These are phyloP conservation scores for Agaricus bisporus DNA, from an alignment of 768 basidiomycete genomes.

Conservation along the genomic window DNA sequence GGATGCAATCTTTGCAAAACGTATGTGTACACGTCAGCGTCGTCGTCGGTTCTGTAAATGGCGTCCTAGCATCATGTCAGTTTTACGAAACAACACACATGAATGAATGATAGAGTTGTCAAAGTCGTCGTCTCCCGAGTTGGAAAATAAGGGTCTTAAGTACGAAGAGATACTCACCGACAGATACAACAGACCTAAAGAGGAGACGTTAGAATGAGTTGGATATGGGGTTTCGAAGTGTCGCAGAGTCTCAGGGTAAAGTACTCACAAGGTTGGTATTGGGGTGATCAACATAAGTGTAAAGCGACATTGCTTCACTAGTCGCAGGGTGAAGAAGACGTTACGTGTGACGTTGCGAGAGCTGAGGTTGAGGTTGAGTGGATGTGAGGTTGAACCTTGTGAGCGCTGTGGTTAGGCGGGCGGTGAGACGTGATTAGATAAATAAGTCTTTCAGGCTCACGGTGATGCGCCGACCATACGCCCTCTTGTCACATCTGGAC, in stretches of 20 bases:
- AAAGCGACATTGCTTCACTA: conserved; percentile 28
- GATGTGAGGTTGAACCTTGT: neutral
- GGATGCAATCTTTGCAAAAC: conserved; percentile 80
- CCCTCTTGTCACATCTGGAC: too few species aligned
- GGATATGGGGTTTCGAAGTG: too few species aligned
- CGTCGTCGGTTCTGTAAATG: conserved; percentile 73
- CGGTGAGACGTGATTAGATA: neutral
- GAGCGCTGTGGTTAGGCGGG: neutral
- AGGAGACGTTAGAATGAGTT: neutral
- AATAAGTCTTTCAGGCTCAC: too few species aligned
- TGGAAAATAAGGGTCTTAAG: too few species aligned
- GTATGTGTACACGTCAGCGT: conserved; percentile 77
- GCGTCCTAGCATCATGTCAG: conserved; percentile 34
- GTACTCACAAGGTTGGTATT: conserved; percentile 64
- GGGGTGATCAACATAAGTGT: conserved; percentile 54
- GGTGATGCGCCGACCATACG: too few species aligned
- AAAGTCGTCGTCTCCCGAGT: too few species aligned
- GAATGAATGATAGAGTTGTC: neutral
- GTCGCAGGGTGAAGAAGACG: neutral
- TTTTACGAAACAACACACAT: too few species aligned
- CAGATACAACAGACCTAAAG: conserved; percentile 73
- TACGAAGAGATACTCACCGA: conserved; percentile 42
- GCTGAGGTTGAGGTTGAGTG: too few species aligned
- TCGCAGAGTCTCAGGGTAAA: too few species aligned
- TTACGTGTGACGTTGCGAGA: too few species aligned